A percentile compares a stretch with the other conserved stretches of the same genome.
phyloP scores from a whole-genome alignment of 2,329 filamentous ascomycete genomes.

The Fonsecaea nubica region DNA sequence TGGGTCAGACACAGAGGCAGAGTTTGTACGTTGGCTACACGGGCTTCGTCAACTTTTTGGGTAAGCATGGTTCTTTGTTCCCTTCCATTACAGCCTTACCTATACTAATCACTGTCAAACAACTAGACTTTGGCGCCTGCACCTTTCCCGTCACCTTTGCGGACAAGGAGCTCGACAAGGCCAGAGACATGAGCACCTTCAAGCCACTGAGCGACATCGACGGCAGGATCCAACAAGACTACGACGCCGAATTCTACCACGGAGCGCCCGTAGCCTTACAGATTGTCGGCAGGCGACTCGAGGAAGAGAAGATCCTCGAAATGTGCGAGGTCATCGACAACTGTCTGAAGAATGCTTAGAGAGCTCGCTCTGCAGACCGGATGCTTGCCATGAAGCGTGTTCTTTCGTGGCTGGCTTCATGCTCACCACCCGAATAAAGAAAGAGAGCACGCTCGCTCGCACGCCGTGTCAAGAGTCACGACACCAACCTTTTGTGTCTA shows the following conservation, averaged over 20 bases:
- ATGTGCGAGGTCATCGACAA: constrained; percentile 48
- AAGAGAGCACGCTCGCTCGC: no score
- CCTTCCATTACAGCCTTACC: neutral
- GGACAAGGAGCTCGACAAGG: constrained; percentile 36
- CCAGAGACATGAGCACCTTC: constrained; percentile 38
- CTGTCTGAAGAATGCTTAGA: constrained; percentile 40
- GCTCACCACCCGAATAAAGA: neutral
- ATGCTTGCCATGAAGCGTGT: neutral
- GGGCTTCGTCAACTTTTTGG: constrained; percentile 42
- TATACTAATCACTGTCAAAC: constrained; percentile 2
- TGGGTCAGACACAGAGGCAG: constrained; percentile 40
- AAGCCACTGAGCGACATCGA: constrained; percentile 42
- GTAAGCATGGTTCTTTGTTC: constrained; percentile 39
- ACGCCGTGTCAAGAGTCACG: no score
- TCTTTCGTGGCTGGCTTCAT: neutral
- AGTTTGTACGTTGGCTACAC: constrained; percentile 42
- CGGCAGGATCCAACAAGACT: constrained; percentile 42
- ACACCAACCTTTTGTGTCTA: neutral
- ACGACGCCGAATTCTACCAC: constrained; percentile 44
- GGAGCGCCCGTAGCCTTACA: constrained; percentile 44
- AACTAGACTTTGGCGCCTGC: constrained; percentile 35
- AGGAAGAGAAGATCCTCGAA: constrained; percentile 47
- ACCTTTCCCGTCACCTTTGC: constrained; percentile 41
- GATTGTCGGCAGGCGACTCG: constrained; percentile 42
- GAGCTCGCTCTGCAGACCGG: neutral